Evolutionary conservation across 345 rosid genomes (phyloP).

Genomic region (Conringia planisiliqua): DNA sequence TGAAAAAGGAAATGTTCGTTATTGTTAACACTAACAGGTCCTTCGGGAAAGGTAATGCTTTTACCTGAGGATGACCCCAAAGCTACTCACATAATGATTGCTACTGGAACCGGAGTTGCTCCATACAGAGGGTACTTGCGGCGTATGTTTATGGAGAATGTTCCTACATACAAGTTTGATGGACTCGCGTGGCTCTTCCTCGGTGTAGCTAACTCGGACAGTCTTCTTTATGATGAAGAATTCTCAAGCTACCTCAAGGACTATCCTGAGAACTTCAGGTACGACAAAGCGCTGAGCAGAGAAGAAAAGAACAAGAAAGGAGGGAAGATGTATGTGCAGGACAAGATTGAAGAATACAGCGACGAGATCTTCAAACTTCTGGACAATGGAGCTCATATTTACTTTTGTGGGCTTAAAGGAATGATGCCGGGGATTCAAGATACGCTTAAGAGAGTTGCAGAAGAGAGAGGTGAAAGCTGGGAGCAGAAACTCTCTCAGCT

Average conservation of each 20-base stretch:
- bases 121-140: slow-evolving; percentile 91
- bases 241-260: slow-evolving; percentile 70
- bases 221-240: slow-evolving; percentile 92
- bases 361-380: slow-evolving; percentile 83
- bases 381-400: slow-evolving; percentile 93
- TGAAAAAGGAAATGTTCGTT: too few species aligned
- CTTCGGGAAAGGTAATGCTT: slow-evolving; percentile 96
- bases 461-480: slow-evolving; percentile 89
- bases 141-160: slow-evolving; percentile 95
- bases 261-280: slow-evolving; percentile 77
- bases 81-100: slow-evolving; percentile 95
- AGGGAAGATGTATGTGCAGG: slow-evolving; percentile 99
- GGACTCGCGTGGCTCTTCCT: slow-evolving; percentile 99
- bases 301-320: slow-evolving; percentile 89
- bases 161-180: slow-evolving; percentile 68
- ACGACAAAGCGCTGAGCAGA: slow-evolving; percentile 84
- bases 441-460: slow-evolving; percentile 83
- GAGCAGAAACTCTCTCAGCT: slow-evolving; percentile 89
- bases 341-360: slow-evolving; percentile 95
- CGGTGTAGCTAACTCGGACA: slow-evolving; percentile 94
- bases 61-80: slow-evolving; percentile 83
- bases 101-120: slow-evolving; percentile 95
- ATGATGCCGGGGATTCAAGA: slow-evolving; percentile 99
- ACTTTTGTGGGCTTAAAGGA: slow-evolving; percentile 96
- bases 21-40: slow-evolving; percentile 48